These are phyloP conservation scores for Kwoniella dejecticola DNA, from an alignment of 768 basidiomycete genomes.

Conservation along the genomic window DNA sequence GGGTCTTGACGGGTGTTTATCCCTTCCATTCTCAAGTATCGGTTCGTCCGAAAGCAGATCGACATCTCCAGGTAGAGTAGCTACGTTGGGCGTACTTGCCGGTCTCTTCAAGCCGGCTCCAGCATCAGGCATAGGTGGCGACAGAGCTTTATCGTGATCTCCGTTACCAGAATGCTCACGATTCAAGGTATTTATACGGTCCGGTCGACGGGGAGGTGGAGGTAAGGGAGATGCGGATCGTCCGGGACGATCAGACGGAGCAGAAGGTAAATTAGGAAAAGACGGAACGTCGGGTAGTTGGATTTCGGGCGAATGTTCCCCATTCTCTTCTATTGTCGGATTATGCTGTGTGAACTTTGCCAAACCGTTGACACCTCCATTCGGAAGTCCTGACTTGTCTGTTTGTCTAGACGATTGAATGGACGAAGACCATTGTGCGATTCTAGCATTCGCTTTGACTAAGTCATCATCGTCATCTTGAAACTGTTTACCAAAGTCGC, in stretches of 20 bases:
- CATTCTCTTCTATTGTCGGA: conserved; percentile 23
- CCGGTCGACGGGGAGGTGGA: conserved; percentile 26
- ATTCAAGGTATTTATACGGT: conserved; percentile 12
- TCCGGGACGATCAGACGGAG: conserved; percentile 37
- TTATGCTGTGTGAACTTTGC: conserved; percentile 8
- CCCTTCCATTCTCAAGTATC: conserved; percentile 5
- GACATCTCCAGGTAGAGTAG: conserved; percentile 19
- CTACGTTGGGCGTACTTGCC: conserved; percentile 24
- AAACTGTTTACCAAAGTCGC: conserved; percentile 51
- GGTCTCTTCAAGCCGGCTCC: conserved; percentile 20
- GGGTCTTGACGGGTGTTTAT: conserved; percentile 14
- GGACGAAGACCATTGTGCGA: conserved; percentile 12
- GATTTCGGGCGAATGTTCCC: conserved; percentile 3
- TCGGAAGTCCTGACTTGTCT: conserved; percentile 13
- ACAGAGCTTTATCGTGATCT: not conserved
- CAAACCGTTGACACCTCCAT: conserved; percentile 8
- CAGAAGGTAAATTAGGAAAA: conserved; percentile 40
- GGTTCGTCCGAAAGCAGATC: conserved; percentile 14
- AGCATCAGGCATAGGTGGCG: conserved; percentile 23
- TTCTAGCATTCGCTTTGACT: conserved; percentile 2
- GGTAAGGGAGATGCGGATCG: conserved; percentile 6
- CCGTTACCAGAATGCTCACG: not conserved
- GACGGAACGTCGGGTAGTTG: conserved; percentile 39
- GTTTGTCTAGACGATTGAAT: not conserved
- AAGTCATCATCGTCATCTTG: conserved; percentile 18